Conservation (phyloP, 2,329 filamentous ascomycete species). For the Blumeriella jaapii region DNA sequence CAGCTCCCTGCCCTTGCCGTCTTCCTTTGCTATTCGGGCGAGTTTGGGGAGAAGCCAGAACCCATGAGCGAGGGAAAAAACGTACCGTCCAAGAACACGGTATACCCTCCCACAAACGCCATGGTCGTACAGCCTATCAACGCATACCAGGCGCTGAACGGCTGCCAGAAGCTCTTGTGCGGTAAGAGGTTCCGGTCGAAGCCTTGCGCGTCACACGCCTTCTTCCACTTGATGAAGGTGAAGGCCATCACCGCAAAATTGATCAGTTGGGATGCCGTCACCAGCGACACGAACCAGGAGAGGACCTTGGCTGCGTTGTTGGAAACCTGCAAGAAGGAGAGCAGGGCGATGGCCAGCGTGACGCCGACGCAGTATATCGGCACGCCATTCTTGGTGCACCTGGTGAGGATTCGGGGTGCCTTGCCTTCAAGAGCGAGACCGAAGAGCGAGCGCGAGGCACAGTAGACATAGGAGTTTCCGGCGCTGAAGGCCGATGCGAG, state of each 20-base stretch:
- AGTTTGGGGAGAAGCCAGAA: not conserved
- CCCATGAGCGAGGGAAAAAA: not conserved
- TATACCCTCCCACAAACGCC: slow-evolving; percentile 50
- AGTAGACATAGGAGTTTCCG: slow-evolving; percentile 50
- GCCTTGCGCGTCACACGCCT: slow-evolving; percentile 35
- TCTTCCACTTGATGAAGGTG: slow-evolving; percentile 47
- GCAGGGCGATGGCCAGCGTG: slow-evolving; percentile 43
- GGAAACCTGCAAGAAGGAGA: slow-evolving; percentile 50
- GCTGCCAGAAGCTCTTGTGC: slow-evolving; percentile 42
- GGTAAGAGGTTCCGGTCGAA: slow-evolving; percentile 34
- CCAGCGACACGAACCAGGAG: slow-evolving; percentile 49
- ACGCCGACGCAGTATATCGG: slow-evolving; percentile 48
- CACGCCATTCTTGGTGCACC: slow-evolving; percentile 48
- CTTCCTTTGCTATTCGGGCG: too few species aligned
- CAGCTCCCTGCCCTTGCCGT: not conserved
- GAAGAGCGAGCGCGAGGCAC: slow-evolving; percentile 56
- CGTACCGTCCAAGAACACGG: slow-evolving; percentile 42
- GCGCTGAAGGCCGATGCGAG: slow-evolving; percentile 54
- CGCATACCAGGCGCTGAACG: slow-evolving; percentile 43
- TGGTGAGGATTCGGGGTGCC: slow-evolving; percentile 47
- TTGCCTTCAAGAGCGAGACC: slow-evolving; percentile 55
- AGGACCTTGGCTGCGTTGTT: slow-evolving; percentile 45
- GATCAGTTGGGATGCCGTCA: slow-evolving; percentile 40
- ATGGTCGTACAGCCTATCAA: slow-evolving; percentile 43
- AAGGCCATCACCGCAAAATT: slow-evolving; percentile 42